phyloP scores from a whole-genome alignment of 495 filamentous ascomycete species.

The Halenospora varia region DNA sequence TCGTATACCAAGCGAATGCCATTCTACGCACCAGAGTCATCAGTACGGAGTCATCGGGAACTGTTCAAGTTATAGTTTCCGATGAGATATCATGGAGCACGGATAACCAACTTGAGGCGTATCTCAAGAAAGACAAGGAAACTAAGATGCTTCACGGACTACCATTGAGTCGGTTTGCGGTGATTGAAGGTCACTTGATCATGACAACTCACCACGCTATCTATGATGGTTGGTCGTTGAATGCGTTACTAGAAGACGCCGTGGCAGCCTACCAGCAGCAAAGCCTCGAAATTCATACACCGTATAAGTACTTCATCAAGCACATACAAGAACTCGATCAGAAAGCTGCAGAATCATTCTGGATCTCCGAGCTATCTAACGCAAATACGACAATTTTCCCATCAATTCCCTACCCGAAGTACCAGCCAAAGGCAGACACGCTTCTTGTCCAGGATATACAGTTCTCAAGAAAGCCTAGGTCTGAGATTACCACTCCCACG shows the following conservation, averaged over 20 bases:
- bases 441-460: neutral
- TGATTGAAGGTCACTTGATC: neutral
- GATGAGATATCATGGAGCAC: neutral
- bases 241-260: neutral
- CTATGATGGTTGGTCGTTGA: neutral
- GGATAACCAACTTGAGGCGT: neutral
- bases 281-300: neutral
- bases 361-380: neutral
- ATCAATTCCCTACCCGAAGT: neutral
- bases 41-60: slow-evolving; percentile 34
- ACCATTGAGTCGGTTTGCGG: neutral
- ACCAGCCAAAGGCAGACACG: neutral
- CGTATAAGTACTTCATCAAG: neutral
- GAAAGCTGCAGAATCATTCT: neutral
- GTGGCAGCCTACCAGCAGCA: neutral
- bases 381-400: neutral
- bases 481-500: neutral
- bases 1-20: slow-evolving; percentile 40
- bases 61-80: neutral
- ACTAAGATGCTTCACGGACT: neutral
- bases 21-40: slow-evolving; percentile 55
- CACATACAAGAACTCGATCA: neutral
- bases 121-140: neutral
- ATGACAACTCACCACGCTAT: neutral
- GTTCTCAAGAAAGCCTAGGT: neutral